Evolutionary conservation across 2,329 filamentous ascomycete species (phyloP), one percentile per base, ranked within the genome.

Genomic region (Tolypocladium amazonense): DNA sequence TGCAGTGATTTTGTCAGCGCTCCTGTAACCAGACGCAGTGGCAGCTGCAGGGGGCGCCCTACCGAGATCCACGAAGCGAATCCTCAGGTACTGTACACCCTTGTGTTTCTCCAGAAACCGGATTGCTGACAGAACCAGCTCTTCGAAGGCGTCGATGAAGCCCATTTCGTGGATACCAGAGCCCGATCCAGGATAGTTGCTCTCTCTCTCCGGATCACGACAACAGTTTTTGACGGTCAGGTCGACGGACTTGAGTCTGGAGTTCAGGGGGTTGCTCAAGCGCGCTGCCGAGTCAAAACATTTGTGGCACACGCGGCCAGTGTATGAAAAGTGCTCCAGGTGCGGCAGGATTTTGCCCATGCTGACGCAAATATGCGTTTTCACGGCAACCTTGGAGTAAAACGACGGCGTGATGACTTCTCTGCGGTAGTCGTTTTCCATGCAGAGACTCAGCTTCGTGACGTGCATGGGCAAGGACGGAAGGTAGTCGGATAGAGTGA

Each of bases 161-260:
- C 83, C 79, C 75, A 87, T 82, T 65, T 90, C 87, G 25, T 85
- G 86, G 61, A 90, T 88, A 0, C 87, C 87, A 2, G 86, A 87
- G 3, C 85, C 86, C 0, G 81, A 81, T 64, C 89, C 86, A 62
- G 85, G 80, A 76, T 78, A 86, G 63, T 75, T 74, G 55, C 74
- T 71, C 61, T 78, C 85, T 62, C 75, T 74, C 53, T 75, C 71
- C 60, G 78, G 70, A 52, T 79, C 75, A 4, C 87, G 82, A 66
- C 88, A 92, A 69, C 87, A 88, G 62, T 89, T 89, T 73, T 89
- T 89, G 59, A 91, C 85, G 0, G 87, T 86, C 53, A 91, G 72
- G 65, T 91, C 88, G 27, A 91, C 78, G 1, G 84, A 86, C 71
- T 84, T 84, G 53, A 91, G 79, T 20, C 75, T 75, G 9, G 79